Evolutionary conservation across 768 basidiomycete species (phyloP).

Genomic region (Boletus edulis): DNA sequence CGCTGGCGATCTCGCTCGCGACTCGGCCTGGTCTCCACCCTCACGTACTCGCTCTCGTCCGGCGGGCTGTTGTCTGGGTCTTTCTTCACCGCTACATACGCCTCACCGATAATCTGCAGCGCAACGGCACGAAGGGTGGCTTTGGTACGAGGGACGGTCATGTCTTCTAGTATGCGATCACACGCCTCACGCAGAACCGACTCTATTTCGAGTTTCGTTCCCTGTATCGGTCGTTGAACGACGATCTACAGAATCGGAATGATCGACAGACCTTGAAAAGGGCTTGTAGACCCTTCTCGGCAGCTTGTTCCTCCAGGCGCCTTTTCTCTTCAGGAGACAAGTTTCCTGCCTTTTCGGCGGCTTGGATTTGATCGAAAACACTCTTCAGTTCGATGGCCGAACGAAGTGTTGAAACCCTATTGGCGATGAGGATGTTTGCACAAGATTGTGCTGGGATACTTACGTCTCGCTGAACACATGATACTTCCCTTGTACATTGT

Average conservation of each 20-base stretch:
- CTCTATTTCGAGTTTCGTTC: constrained; percentile 89
- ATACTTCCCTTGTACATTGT: constrained; percentile 89
- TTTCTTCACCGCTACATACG: constrained; percentile 68
- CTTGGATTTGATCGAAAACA: constrained; percentile 90
- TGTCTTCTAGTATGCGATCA: constrained; percentile 70
- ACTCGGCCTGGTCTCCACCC: constrained; percentile 72
- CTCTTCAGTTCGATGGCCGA: constrained; percentile 86
- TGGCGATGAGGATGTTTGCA: constrained; percentile 1
- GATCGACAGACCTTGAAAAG: constrained; percentile 71
- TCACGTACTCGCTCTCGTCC: constrained; percentile 79
- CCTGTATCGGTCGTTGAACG: constrained; percentile 39
- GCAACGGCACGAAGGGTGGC: constrained; percentile 74
- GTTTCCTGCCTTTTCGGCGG: constrained; percentile 83
- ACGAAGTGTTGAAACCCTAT: constrained; percentile 78
- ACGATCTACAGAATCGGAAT: background rate
- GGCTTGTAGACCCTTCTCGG: constrained; percentile 88
- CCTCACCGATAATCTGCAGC: constrained; percentile 80
- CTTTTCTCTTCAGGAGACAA: constrained; percentile 75
- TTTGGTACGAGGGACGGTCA: constrained; percentile 50
- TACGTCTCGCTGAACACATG: constrained; percentile 93
- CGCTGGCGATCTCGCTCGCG: constrained; percentile 41
- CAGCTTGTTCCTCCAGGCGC: constrained; percentile 86
- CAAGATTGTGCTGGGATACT: constrained; percentile 28
- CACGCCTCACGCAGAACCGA: constrained; percentile 87
- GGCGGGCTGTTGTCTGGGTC: constrained; percentile 39